These are phyloP conservation scores for Spergularia azorica DNA, from an alignment of 179 eudicot genomes.

Conservation along the genomic window DNA sequence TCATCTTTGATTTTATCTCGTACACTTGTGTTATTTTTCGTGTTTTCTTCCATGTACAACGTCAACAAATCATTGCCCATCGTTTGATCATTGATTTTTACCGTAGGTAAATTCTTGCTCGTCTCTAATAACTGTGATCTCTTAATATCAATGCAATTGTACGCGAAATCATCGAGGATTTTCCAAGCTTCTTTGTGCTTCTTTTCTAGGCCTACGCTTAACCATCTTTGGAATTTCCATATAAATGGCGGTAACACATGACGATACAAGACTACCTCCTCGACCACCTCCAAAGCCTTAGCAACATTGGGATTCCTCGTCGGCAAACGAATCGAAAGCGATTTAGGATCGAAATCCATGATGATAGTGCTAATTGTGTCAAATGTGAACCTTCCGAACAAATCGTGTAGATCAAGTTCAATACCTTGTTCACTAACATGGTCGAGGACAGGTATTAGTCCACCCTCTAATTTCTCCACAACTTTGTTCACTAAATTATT, in stretches of 20 bases:
- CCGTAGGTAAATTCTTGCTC: not conserved
- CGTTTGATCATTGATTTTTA: not conserved
- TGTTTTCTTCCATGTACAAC: slow-evolving; percentile 12
- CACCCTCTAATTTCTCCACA: slow-evolving; percentile 34
- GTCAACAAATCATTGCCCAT: slow-evolving; percentile 10
- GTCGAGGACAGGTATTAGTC: slow-evolving; percentile 25
- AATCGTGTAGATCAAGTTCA: slow-evolving; percentile 18
- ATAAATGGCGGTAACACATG: slow-evolving; percentile 20
- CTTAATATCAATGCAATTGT: slow-evolving; percentile 5
- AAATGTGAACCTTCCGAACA: slow-evolving; percentile 30
- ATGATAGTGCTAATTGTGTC: slow-evolving; percentile 14
- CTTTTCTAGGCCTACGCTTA: slow-evolving; percentile 13
- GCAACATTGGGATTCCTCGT: not conserved
- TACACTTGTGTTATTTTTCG: not conserved
- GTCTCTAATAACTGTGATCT: not conserved
- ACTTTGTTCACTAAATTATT: slow-evolving; percentile 27
- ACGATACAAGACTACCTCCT: slow-evolving; percentile 23
- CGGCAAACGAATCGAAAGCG: slow-evolving; percentile 5
- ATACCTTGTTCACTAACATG: slow-evolving; percentile 12
- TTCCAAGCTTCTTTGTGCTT: slow-evolving; percentile 25
- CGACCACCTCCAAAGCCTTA: slow-evolving; percentile 24
- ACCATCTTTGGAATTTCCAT: slow-evolving; percentile 31
- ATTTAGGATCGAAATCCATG: slow-evolving; percentile 25
- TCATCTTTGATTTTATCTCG: not conserved
- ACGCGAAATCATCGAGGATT: slow-evolving; percentile 24